Conservation (phyloP, 331 rosid genomes). For the Pyrus hybrid region DNA sequence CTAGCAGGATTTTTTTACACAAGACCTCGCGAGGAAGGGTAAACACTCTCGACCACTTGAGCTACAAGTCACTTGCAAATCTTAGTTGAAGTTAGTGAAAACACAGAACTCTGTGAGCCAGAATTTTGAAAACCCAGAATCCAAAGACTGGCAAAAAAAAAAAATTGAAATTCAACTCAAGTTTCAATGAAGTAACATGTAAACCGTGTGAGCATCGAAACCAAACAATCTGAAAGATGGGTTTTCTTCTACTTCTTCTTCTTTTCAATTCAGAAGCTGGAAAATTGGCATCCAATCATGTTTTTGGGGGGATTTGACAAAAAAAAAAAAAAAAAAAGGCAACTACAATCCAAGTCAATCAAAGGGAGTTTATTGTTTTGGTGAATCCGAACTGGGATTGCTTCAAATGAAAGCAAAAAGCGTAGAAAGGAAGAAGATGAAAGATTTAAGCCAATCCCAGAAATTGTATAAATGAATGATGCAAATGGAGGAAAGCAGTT, state of each 20-base stretch:
- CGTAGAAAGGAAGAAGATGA: neutral
- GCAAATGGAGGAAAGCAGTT: neutral
- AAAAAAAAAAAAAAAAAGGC: neutral
- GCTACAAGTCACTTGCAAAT: neutral
- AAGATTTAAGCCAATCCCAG: neutral
- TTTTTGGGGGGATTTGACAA: neutral
- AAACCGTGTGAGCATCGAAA: neutral
- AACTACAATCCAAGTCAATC: neutral
- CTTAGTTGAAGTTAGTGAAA: neutral
- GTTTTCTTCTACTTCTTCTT: no score
- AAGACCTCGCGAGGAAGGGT: no score
- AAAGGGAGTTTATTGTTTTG: neutral
- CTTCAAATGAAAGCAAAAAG: neutral
- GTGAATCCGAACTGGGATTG: neutral
- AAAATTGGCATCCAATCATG: neutral
- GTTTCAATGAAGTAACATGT: neutral
- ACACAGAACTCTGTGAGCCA: neutral
- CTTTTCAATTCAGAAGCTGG: neutral
- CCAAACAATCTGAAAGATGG: neutral
- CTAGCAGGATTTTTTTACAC: no score
- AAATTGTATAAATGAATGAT: neutral
- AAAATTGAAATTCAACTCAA: neutral
- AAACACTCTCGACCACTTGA: neutral
- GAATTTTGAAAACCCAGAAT: constrained; percentile 1
- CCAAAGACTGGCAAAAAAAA: neutral